Base-by-base conservation (phyloP, 352 stramenopile genomes). In the Saprolegnia diclina region DNA sequence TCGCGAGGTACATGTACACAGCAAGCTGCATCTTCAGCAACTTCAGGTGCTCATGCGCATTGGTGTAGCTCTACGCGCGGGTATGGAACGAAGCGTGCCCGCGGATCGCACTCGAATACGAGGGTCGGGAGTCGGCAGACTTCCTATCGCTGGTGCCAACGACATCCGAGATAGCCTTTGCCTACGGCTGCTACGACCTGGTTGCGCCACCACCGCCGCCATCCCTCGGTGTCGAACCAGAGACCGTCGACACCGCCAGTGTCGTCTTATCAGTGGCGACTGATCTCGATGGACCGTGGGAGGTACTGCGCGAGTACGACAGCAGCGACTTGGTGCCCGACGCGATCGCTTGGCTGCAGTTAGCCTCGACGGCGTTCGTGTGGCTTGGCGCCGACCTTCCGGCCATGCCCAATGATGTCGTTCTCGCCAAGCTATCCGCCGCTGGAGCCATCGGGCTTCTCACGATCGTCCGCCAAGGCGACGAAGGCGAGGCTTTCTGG, bases 261-360 rank as follows among this genome's bases (percentile, higher is more conserved):
- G 42, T 10, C 3, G 42, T 48, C 42, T 66, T 66, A 5, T 21
- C 21, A 9, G 57, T 66, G 40, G 26, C 53, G 4, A n/a, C 18
- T 18, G 9, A 37, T 6, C 16, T 54, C 10, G 57, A 53, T 40
- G 57, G 53, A 13, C 37, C 38, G 14, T 66, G 57, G 57, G 57
- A 66, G 24, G 11, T 24, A 16, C 29, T 66, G 57, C n/a, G 16
- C 6, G 57, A 66, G 6, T 66, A 66, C 57, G 57, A 66, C 57
- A 66, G 57, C 40, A 54, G 57, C n/a, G 57, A 66, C 26, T 32
- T 66, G 24, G 19, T 66, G 9, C 40, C 57, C 9, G 11, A 66
- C 26, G n/a, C n/a, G 26, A 40, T 66, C 7, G 57, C 37, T 2
- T 66, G 57, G 57, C 35, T 66, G 13, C 40, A 66, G 4, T 21